A percentile compares a stretch with the other conserved stretches of the same genome.
Evolutionary conservation across 2,329 filamentous ascomycete species (phyloP).

Genomic region (Kalmusia sp.): DNA sequence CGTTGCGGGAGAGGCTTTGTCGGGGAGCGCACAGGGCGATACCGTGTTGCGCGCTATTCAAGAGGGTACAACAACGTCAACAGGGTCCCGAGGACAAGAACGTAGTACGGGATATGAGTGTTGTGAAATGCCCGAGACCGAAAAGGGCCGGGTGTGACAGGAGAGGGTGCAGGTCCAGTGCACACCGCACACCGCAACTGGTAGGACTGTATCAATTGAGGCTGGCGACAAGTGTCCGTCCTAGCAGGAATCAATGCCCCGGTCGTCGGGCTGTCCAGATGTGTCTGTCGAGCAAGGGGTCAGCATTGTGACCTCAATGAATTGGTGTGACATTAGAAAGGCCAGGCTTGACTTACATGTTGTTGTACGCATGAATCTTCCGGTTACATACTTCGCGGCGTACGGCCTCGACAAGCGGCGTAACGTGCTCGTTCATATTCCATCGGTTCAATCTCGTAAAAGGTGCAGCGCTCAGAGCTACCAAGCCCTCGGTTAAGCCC

Average conservation of each 20-base stretch:
- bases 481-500: slow-evolving; percentile 74
- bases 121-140: slow-evolving; percentile 14
- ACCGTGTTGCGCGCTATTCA: slow-evolving; percentile 11
- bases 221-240: slow-evolving; percentile 19
- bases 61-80: slow-evolving; percentile 11
- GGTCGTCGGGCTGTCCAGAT: slow-evolving; percentile 57
- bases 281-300: slow-evolving; percentile 49
- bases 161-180: slow-evolving; percentile 10
- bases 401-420: slow-evolving; percentile 67
- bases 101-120: slow-evolving; percentile 11
- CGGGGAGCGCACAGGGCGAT: neutral
- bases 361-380: slow-evolving; percentile 75
- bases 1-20: slow-evolving; percentile 1
- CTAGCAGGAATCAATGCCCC: slow-evolving; percentile 40
- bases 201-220: slow-evolving; percentile 13
- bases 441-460: slow-evolving; percentile 71
- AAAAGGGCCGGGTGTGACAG: slow-evolving; percentile 11
- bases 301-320: slow-evolving; percentile 33
- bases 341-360: slow-evolving; percentile 69
- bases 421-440: slow-evolving; percentile 66
- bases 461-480: slow-evolving; percentile 75
- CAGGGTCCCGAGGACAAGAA: slow-evolving; percentile 8
- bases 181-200: slow-evolving; percentile 7
- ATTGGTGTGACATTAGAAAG: slow-evolving; percentile 38
- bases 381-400: slow-evolving; percentile 73